These are phyloP conservation scores for Diaporthe batatas DNA, from an alignment of 2,329 filamentous ascomycete species.

Conservation along the genomic window DNA sequence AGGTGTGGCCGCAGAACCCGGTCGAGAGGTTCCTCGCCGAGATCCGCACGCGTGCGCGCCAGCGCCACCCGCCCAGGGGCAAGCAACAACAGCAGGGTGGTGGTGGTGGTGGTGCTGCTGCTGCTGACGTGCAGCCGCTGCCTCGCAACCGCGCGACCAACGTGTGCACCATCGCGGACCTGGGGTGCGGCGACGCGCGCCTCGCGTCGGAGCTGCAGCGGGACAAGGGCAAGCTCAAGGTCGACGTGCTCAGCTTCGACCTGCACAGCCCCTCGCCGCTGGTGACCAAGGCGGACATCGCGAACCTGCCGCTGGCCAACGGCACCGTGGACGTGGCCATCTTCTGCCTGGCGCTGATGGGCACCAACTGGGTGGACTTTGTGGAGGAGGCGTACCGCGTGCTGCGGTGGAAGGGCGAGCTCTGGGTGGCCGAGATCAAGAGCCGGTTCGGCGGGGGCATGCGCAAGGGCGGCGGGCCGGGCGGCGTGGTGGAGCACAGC, in stretches of 20 bases:
- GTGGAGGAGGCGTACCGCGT: constrained; percentile 95
- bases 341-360: constrained; percentile 98
- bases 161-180: constrained; percentile 84
- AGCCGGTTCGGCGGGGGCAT: constrained; percentile 77
- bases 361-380: constrained; percentile 98
- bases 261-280: constrained; percentile 81
- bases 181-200: constrained; percentile 93
- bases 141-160: constrained; percentile 76
- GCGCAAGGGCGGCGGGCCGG: constrained; percentile 55
- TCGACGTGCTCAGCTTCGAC: constrained; percentile 88
- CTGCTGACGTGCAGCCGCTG: constrained; percentile 62
- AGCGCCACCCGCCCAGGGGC: constrained; percentile 50
- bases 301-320: constrained; percentile 81
- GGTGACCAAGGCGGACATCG: constrained; percentile 91
- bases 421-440: constrained; percentile 98
- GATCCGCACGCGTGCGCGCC: constrained; percentile 76
- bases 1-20: constrained; percentile 96
- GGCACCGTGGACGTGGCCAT: constrained; percentile 87
- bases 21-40: constrained; percentile 86
- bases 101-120: constrained; percentile 42
- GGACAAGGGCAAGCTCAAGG: constrained; percentile 74
- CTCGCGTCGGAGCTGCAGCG: constrained; percentile 78
- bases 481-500: constrained; percentile 72
- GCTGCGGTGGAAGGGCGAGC: constrained; percentile 92
- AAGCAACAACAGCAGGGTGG: constrained; percentile 38